These are phyloP conservation scores for Chaetomiaceae sp. DNA, from an alignment of 2,329 filamentous ascomycete genomes.

Conservation along the genomic window DNA sequence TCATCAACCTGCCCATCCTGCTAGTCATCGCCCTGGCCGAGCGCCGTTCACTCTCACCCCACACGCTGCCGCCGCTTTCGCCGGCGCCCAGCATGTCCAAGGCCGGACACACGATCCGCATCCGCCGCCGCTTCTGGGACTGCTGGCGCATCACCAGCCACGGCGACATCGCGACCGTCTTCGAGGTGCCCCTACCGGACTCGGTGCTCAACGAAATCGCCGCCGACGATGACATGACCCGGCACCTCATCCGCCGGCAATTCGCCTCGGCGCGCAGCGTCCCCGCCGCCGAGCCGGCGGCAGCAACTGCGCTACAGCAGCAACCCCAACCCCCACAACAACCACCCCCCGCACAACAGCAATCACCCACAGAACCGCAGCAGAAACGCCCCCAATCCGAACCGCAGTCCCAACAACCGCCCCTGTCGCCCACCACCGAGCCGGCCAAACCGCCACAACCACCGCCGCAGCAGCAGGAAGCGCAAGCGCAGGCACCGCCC, in stretches of 20 bases:
- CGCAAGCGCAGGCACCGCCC: background rate
- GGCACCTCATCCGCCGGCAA: constrained; percentile 52
- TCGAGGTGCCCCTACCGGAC: constrained; percentile 63
- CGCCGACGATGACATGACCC: constrained; percentile 53
- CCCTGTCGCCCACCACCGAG: constrained; percentile 1
- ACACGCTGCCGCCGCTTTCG: constrained; percentile 18
- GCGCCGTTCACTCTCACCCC: constrained; percentile 59
- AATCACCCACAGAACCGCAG: constrained; percentile 13
- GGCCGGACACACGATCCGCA: background rate
- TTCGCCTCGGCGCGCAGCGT: constrained; percentile 29
- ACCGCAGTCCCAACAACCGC: constrained; percentile 4
- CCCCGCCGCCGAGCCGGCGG: constrained; percentile 4
- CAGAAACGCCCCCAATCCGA: constrained; percentile 11
- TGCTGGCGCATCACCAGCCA: constrained; percentile 64
- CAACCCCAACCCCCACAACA: constrained; percentile 7
- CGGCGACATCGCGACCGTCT: constrained; percentile 65
- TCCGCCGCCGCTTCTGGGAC: constrained; percentile 52
- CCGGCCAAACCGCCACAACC: background rate
- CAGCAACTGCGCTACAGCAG: constrained; percentile 14
- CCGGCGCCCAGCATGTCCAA: constrained; percentile 5
- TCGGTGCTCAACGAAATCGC: constrained; percentile 51
- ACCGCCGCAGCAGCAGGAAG: background rate
- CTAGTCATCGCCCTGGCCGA: constrained; percentile 66
- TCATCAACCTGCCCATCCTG: constrained; percentile 69
- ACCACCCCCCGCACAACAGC: background rate